These are phyloP conservation scores for Ceratocystis alfenasii DNA, from an alignment of 2,329 filamentous ascomycete species.

Conservation along the genomic window DNA sequence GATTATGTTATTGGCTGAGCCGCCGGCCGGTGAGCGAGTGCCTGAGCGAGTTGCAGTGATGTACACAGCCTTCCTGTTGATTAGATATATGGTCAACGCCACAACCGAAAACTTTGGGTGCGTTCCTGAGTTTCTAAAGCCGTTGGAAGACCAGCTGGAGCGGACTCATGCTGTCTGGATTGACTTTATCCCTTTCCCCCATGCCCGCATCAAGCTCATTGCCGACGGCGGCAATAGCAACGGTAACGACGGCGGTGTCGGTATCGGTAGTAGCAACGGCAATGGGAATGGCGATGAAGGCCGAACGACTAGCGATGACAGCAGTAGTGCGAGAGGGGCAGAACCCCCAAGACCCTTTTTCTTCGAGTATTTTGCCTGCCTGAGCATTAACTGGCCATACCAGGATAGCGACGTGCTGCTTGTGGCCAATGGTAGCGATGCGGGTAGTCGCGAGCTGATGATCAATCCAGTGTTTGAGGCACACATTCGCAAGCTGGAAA, in stretches of 20 bases:
- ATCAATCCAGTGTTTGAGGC: conserved; percentile 81
- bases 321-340: background rate
- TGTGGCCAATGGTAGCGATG: conserved; percentile 39
- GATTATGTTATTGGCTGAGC: conserved; percentile 71
- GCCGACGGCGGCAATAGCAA: conserved; percentile 23
- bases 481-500: conserved; percentile 61
- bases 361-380: conserved; percentile 62
- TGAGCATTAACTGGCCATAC: conserved; percentile 77
- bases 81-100: conserved; percentile 75
- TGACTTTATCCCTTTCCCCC: conserved; percentile 69
- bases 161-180: conserved; percentile 67
- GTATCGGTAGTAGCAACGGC: conserved; percentile 32
- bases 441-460: conserved; percentile 42
- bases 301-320: background rate
- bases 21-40: conserved; percentile 45
- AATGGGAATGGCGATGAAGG: background rate
- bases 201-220: conserved; percentile 57
- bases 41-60: conserved; percentile 74
- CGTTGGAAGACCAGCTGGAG: conserved; percentile 53
- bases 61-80: conserved; percentile 75
- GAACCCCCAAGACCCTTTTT: conserved; percentile 44
- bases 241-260: background rate
- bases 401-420: conserved; percentile 59
- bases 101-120: conserved; percentile 68
- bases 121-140: conserved; percentile 60